A percentile compares a stretch with the other conserved stretches of the same genome.
phyloP scores from a whole-genome alignment of 495 filamentous ascomycete genomes.

The Diplogelasinospora grovesii region DNA sequence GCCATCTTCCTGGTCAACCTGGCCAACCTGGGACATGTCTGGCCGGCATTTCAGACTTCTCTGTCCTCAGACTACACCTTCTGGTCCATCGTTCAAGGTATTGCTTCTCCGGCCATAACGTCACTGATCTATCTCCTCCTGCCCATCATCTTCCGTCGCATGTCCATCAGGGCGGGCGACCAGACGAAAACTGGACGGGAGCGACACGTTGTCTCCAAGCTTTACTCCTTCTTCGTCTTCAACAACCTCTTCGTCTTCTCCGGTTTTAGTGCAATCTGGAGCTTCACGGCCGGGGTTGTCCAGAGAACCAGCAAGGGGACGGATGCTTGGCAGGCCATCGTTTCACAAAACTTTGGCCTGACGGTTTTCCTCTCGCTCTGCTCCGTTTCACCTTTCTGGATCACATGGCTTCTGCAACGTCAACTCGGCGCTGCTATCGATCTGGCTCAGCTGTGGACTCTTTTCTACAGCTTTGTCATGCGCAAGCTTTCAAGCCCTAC shows the following conservation, averaged over 20 bases:
- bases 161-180: conserved; percentile 75
- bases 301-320: conserved; percentile 39
- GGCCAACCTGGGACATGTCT: conserved; percentile 69
- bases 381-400: conserved; percentile 82
- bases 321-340: conserved; percentile 61
- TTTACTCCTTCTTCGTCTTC: conserved; percentile 96
- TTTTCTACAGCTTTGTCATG: conserved; percentile 73
- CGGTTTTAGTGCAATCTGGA: conserved; percentile 74
- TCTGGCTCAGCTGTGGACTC: conserved; percentile 71
- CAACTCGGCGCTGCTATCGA: conserved; percentile 89
- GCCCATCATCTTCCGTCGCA: conserved; percentile 80
- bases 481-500: conserved; percentile 82
- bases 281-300: conserved; percentile 60
- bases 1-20: conserved; percentile 89
- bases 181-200: conserved; percentile 87
- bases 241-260: conserved; percentile 96
- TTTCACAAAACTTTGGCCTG: conserved; percentile 51
- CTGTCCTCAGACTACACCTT: conserved; percentile 52
- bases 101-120: conserved; percentile 82
- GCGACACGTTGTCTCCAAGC: conserved; percentile 81
- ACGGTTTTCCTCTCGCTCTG: conserved; percentile 65
- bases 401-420: conserved; percentile 85
- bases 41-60: conserved; percentile 64
- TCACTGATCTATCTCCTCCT: conserved; percentile 84
- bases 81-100: conserved; percentile 91